Conservation (phyloP, 2,329 filamentous ascomycete genomes). For the Bipolaris victoriae region DNA sequence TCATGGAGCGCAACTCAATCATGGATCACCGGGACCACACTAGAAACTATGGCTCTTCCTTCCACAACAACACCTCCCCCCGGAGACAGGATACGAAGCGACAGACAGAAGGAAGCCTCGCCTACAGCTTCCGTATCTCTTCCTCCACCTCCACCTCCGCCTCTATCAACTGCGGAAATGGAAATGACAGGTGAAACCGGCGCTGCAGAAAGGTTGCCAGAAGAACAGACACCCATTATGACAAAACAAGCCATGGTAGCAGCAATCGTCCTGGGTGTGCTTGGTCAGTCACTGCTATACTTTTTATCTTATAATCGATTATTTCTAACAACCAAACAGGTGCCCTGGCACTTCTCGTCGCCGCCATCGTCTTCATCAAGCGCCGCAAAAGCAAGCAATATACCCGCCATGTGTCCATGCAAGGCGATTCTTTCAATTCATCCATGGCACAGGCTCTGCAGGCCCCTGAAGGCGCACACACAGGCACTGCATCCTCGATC, state of each 20-base stretch:
- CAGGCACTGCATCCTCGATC: constrained; percentile 17
- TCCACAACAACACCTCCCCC: constrained; percentile 8
- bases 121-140: neutral
- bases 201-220: neutral
- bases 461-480: constrained; percentile 33
- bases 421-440: constrained; percentile 37
- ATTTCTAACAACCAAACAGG: constrained; percentile 25
- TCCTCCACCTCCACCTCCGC: neutral
- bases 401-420: constrained; percentile 24
- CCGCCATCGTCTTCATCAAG: constrained; percentile 30
- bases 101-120: neutral
- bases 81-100: constrained; percentile 3
- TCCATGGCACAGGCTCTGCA: constrained; percentile 28
- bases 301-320: neutral
- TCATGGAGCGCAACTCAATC: constrained; percentile 7
- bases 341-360: constrained; percentile 35
- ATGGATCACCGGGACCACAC: constrained; percentile 12
- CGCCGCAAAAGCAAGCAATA: constrained; percentile 29
- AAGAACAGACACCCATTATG: constrained; percentile 25
- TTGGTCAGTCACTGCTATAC: constrained; percentile 27
- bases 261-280: constrained; percentile 39
- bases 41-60: constrained; percentile 3
- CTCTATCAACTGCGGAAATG: neutral
- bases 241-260: constrained; percentile 40
- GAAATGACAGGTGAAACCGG: neutral